A percentile compares a stretch with the other conserved stretches of the same genome.
These are phyloP conservation scores for Biancaea sappan DNA, from an alignment of 306 rosid genomes.

Conservation along the genomic window DNA sequence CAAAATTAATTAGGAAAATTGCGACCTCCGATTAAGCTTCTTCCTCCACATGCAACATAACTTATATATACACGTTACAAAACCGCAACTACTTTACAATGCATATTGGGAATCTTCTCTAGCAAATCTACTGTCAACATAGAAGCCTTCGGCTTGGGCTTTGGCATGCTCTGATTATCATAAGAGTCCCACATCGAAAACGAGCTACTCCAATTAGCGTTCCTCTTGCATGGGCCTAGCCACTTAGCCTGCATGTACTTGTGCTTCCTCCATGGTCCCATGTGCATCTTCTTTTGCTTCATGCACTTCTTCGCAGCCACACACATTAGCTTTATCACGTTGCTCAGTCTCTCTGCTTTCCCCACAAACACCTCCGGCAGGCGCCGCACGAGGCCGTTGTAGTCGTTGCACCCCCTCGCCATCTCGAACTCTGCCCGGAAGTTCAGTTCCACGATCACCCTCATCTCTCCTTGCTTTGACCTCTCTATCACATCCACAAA, in stretches of 20 bases:
- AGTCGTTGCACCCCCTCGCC: slow-evolving; percentile 61
- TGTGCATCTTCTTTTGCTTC: slow-evolving; percentile 83
- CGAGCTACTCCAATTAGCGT: slow-evolving; percentile 28
- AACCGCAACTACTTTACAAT: slow-evolving; percentile 52
- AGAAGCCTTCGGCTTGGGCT: slow-evolving; percentile 59
- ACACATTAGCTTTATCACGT: slow-evolving; percentile 63
- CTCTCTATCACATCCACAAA: slow-evolving; percentile 71
- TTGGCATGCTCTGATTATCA: slow-evolving; percentile 31
- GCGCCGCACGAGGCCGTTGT: slow-evolving; percentile 50
- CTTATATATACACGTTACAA: slow-evolving; percentile 34
- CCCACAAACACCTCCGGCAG: slow-evolving; percentile 87
- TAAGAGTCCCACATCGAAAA: slow-evolving; percentile 39
- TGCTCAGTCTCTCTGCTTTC: slow-evolving; percentile 63
- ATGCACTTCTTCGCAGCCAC: slow-evolving; percentile 77
- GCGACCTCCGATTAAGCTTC: neutral
- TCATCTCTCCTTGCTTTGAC: slow-evolving; percentile 54
- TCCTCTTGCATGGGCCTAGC: slow-evolving; percentile 72
- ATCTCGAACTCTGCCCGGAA: slow-evolving; percentile 80
- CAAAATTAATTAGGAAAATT: no score
- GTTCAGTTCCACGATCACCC: slow-evolving; percentile 74
- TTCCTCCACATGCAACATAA: neutral
- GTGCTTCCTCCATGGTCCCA: slow-evolving; percentile 96
- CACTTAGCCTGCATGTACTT: slow-evolving; percentile 87
- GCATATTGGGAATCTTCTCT: slow-evolving; percentile 58
- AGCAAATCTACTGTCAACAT: slow-evolving; percentile 76